These are phyloP conservation scores for Polymyxa betae DNA, from an alignment of 208 protist genomes.

Conservation along the genomic window DNA sequence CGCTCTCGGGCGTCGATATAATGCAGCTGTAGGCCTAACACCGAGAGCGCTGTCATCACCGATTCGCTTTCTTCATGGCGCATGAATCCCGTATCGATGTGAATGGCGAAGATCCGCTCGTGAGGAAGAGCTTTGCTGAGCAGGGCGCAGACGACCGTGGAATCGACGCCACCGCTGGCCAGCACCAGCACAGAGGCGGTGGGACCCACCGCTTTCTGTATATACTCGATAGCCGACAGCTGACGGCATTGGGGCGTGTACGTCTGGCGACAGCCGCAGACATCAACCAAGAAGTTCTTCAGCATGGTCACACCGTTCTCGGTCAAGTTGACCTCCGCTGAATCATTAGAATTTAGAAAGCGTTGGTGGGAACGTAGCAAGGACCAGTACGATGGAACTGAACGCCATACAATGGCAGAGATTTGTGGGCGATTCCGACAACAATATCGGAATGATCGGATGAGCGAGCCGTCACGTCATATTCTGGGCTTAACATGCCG, in stretches of 20 bases:
- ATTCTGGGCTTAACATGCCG: neutral
- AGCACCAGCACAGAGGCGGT: constrained; percentile 85
- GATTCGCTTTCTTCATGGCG: constrained; percentile 82
- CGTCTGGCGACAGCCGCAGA: constrained; percentile 70
- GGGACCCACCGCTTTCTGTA: constrained; percentile 75
- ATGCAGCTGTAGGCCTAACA: constrained; percentile 78
- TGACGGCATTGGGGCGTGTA: constrained; percentile 85
- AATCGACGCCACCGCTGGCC: constrained; percentile 97
- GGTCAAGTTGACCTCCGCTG: constrained; percentile 85
- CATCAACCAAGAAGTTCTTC: constrained; percentile 86
- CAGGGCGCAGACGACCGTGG: constrained; percentile 92
- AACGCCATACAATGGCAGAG: constrained; percentile 30
- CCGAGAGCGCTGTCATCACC: constrained; percentile 75
- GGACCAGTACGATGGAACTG: constrained; percentile 19
- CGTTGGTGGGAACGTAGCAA: neutral
- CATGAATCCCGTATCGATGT: constrained; percentile 98
- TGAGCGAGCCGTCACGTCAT: constrained; percentile 4
- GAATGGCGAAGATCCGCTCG: constrained; percentile 89
- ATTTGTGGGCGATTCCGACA: constrained; percentile 27
- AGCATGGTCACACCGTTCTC: constrained; percentile 87
- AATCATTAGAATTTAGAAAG: neutral
- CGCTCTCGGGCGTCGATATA: constrained; percentile 59
- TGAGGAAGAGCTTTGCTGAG: constrained; percentile 85
- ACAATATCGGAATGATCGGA: neutral
- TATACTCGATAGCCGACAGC: constrained; percentile 82